Base-by-base conservation (phyloP, 805 yeast genomes). In the baker's yeast (Saccharomyces cerevisiae) region DNA sequence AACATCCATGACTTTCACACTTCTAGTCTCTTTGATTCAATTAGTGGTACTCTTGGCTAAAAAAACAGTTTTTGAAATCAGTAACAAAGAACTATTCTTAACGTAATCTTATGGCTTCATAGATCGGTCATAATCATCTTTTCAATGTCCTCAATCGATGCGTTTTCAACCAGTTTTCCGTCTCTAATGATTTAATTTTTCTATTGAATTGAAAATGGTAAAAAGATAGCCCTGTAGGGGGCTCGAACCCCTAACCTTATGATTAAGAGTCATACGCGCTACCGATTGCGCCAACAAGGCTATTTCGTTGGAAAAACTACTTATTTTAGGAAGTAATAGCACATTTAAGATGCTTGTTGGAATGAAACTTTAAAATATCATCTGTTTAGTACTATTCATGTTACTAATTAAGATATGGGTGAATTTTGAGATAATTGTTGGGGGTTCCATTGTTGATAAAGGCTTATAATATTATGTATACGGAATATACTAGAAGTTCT, bases 231-330 rank as follows among this genome's bases (percentile, higher is more conserved):
- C 70, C 69, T 64, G 66, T 61, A 64, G 68, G 70, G 70, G 70
- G 70, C 67, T 66, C 70, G 70, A 66, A 66, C 70, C 70, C 70
- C 68, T 65, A 66, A 64, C 70, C 70, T 66, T 66, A 61, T 63
- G 70, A 66, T 66, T 66, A 66, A 65, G 69, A 65, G 68, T 65
- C 68, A 62, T 61, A 64, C 68, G 68, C 68, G 68, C 68, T 64
- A 66, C 68, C 70, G 68, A 64, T 64, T 66, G 70, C 68, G 67
- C 69, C 71, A 64, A 61, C 71, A 66, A 67, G 70, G 71, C 69
- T 30, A 3, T 6, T 30, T 30, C 10, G n/a, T n/a, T n/a, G n/a
- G n/a, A n/a, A n/a, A n/a, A n/a, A n/a, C n/a, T n/a, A n/a, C n/a
- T n/a, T n/a, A 30, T 6, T 6, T 30, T 30, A 10, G 10, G 13